Evolutionary conservation across 352 stramenopile species (phyloP).

Genomic region (Stephanocyclus meneghinianus): DNA sequence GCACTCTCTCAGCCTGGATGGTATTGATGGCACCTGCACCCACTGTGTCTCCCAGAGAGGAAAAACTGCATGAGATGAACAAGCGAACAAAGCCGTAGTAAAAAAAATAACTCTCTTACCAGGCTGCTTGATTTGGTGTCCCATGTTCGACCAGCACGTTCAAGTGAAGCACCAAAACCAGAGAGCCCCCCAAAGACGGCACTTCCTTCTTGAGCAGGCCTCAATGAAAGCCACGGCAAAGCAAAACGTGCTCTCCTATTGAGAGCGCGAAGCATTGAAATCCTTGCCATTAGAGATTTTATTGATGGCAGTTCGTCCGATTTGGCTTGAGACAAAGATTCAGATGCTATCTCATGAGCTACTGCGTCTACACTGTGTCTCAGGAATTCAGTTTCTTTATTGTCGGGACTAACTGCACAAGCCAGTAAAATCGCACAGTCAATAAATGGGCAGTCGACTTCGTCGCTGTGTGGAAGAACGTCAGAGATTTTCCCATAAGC

Average conservation of each 20-base stretch:
- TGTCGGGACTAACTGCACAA: neutral
- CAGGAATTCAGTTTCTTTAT: conserved; percentile 16
- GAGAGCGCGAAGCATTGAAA: conserved; percentile 86
- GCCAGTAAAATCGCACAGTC: conserved; percentile 50
- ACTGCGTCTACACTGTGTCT: conserved; percentile 40
- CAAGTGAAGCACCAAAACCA: conserved; percentile 74
- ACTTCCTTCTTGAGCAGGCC: conserved; percentile 77
- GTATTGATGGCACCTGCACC: conserved; percentile 69
- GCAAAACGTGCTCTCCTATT: conserved; percentile 69
- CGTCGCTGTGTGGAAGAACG: conserved; percentile 41
- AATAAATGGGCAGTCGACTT: conserved; percentile 48
- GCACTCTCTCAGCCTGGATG: conserved; percentile 58
- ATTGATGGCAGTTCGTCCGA: conserved; percentile 54
- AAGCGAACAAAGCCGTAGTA: neutral
- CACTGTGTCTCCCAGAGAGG: conserved; percentile 44
- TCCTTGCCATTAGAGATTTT: conserved; percentile 86
- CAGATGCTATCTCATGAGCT: conserved; percentile 46
- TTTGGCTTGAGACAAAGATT: conserved; percentile 41
- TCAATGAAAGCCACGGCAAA: conserved; percentile 76
- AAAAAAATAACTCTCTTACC: conserved; percentile 25
- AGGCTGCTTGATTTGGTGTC: conserved; percentile 42
- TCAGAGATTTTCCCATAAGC: conserved; percentile 55
- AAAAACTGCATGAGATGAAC: neutral
- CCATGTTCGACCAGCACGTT: conserved; percentile 64
- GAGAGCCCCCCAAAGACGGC: conserved; percentile 76